Evolutionary conservation across 345 rosid genomes (phyloP), one percentile per base, ranked within the genome.

Genomic region (Populus nigra): DNA sequence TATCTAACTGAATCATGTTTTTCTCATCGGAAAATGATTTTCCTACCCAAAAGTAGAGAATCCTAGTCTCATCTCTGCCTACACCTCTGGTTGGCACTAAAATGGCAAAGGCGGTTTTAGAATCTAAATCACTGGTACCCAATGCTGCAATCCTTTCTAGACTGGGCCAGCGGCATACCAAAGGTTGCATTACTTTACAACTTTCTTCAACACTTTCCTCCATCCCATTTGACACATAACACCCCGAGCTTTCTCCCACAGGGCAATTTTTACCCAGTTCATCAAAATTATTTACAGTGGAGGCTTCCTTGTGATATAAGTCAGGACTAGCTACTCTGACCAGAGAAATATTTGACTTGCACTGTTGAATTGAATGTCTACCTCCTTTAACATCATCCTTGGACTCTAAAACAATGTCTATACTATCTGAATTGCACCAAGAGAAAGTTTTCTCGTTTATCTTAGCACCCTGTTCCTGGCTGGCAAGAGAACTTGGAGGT

Each of bases 11-110:
- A 77, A 80, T 77, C 83, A 73, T 74, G 81, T 81, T 81, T 83
- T 86, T 85, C 18, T 83, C 88, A 35, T 55, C 62, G 82, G 76
- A 41, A 80, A 88, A 88, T 57, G 88, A 89, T 84, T 81, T 89
- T 84, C 98, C 99, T 79, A 91, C 76, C 98, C 98, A 94, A 82
- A 94, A 78, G 84, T 89, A 88, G 53, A 94, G 88, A 88, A 74
- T 78, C 84, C 87, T 85, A 85, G 73, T 78, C 68, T 82, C 73
- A 73, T 75, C 81, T 76, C 81, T 86, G 79, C 84, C 89, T 68
- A 86, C 75, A 77, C 33, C 68, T 71, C 86, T 82, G 74, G 75
- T 65, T 70, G 90, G 82, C 72, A 84, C 77, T 66, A 80, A 78
- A 78, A 94, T 80, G 66, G 83, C 90, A 82, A 90, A 86, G 62